Base-by-base conservation (phyloP, 306 rosid species). In the Mimosa pudica region DNA sequence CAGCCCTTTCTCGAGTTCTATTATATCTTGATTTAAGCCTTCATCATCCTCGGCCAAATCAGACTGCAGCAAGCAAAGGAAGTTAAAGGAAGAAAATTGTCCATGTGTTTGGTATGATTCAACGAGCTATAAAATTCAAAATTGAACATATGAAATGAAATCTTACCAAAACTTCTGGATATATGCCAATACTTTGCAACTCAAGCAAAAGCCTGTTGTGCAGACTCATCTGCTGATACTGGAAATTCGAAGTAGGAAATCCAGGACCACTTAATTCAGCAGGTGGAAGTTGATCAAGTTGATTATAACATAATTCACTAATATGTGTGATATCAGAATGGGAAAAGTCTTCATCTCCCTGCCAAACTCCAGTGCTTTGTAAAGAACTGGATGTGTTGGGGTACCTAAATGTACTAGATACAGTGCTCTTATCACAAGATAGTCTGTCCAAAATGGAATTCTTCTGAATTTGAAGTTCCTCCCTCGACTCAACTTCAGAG, bases 21-120 rank as follows among this genome's bases (percentile, higher is more conserved):
- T 66, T 80, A 92, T 92, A 80, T 90, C 92, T 76, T 89, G 89
- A 77, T 81, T 86, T 77, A 92, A 84, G 35, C 80, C 86, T 73
- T 94, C 97, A 76, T 93, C 97, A 85, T 91, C 94, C 76, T 90
- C 91, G 4, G 90, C 80, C 80, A 94, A 88, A 87, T 89, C 92
- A 73, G 98, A 96, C 98, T 94, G 83, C 85, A 83, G 76, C 68
- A 81, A 79, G 74, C 68, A 80, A 86, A 74, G 38, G 75, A 75
- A 64, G 44, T 77, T 16, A 75, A 49, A 48, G 30, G 30, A 24
- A 24, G 30, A 24, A 24, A 48, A 20, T 38, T 69, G 10, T 30
- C 61, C 78, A 82, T 68, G 77, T 68, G 81, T 80, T 62, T 57
- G 47, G 73, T 47, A 65, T 76, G 36, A 72, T 77, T 71, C 69